phyloP scores from a whole-genome alignment of 164 flowering plant genomes.

The Dillenia suffruticosa region DNA sequence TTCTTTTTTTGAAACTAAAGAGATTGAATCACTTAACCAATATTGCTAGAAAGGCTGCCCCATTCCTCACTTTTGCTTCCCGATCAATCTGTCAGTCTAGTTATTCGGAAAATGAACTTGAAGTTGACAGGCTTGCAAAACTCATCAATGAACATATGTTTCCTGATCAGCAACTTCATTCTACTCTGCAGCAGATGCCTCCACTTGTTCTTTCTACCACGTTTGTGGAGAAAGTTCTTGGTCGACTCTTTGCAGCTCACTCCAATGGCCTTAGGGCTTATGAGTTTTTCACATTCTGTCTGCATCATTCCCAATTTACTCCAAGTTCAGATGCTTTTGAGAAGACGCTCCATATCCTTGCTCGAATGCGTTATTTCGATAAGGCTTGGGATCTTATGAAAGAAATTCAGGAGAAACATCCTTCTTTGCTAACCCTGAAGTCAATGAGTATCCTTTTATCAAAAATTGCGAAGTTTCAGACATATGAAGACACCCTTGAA shows the following conservation, averaged over 20 bases:
- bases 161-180: conserved; percentile 42
- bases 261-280: conserved; percentile 75
- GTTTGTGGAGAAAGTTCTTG: conserved; percentile 57
- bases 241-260: conserved; percentile 71
- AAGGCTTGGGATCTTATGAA: conserved; percentile 62
- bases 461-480: conserved; percentile 44
- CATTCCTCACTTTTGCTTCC: neutral
- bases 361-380: conserved; percentile 61
- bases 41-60: neutral
- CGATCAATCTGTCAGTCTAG: conserved; percentile 5
- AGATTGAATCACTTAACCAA: neutral
- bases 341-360: conserved; percentile 69
- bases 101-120: conserved; percentile 6
- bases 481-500: conserved; percentile 61
- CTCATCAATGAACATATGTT: conserved; percentile 76
- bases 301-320: conserved; percentile 15
- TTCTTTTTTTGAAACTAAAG: neutral
- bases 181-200: conserved; percentile 38
- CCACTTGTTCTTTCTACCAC: conserved; percentile 23
- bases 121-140: conserved; percentile 39
- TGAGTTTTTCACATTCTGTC: conserved; percentile 57
- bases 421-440: conserved; percentile 58
- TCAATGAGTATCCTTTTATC: conserved; percentile 69
- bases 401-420: conserved; percentile 28
- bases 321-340: conserved; percentile 58